phyloP scores from a whole-genome alignment of 257 asterid genomes.

The Nicotiana tabacum region DNA sequence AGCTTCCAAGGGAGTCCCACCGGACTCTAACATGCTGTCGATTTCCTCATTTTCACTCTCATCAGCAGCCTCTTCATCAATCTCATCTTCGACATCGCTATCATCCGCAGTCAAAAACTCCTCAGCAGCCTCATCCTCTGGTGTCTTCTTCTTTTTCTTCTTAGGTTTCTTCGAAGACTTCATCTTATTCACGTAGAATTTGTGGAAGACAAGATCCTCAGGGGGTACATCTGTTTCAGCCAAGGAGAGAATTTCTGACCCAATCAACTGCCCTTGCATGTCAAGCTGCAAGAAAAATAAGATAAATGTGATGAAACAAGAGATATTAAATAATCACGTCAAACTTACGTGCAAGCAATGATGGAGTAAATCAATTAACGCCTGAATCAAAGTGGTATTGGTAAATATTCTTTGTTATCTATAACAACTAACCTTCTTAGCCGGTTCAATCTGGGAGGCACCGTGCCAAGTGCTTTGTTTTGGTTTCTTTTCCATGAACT shows the following conservation, averaged over 20 bases:
- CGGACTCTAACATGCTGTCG: slow-evolving; percentile 46
- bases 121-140: slow-evolving; percentile 71
- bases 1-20: slow-evolving; percentile 26
- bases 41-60: slow-evolving; percentile 59
- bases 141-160: slow-evolving; percentile 62
- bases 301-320: neutral
- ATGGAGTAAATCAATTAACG: neutral
- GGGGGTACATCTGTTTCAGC: slow-evolving; percentile 78
- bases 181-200: slow-evolving; percentile 73
- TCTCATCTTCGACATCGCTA: slow-evolving; percentile 50
- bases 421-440: slow-evolving; percentile 59
- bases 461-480: slow-evolving; percentile 86
- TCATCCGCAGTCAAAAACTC: slow-evolving; percentile 50
- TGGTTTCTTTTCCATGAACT: slow-evolving; percentile 97
- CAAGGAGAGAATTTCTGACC: slow-evolving; percentile 68
- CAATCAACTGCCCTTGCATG: slow-evolving; percentile 67
- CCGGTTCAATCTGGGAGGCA: slow-evolving; percentile 82
- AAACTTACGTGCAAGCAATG: too few relatives aligned
- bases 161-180: slow-evolving; percentile 60
- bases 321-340: too few relatives aligned
- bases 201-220: slow-evolving; percentile 89
- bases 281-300: slow-evolving; percentile 46
- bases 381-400: neutral
- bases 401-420: neutral
- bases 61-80: slow-evolving; percentile 42